Evolutionary conservation across 768 basidiomycete species (phyloP).

Genomic region (Melanogaster broomeanus): DNA sequence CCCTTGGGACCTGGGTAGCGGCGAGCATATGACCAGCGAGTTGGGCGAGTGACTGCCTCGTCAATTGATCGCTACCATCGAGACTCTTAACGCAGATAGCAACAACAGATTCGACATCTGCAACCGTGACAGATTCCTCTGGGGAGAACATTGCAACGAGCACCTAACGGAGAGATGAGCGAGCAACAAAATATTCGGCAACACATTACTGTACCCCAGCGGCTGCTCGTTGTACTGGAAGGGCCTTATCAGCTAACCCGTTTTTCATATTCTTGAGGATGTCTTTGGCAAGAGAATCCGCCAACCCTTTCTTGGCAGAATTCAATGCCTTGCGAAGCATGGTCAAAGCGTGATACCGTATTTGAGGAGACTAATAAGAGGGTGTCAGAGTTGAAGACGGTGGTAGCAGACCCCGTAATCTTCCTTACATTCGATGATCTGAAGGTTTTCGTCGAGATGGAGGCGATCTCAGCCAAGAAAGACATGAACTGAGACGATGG

Average conservation of each 20-base stretch:
- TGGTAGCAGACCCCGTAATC: not conserved
- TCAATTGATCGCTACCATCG: slow-evolving; percentile 81
- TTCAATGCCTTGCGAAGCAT: slow-evolving; percentile 79
- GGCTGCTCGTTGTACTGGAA: slow-evolving; percentile 83
- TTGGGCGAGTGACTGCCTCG: slow-evolving; percentile 76
- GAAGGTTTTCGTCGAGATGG: slow-evolving; percentile 63
- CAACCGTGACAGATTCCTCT: slow-evolving; percentile 53
- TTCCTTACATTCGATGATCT: slow-evolving; percentile 70
- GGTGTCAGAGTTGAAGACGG: slow-evolving; percentile 5
- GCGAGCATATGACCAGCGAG: slow-evolving; percentile 85
- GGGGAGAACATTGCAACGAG: slow-evolving; percentile 60
- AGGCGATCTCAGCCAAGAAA: slow-evolving; percentile 83
- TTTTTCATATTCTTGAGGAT: slow-evolving; percentile 80
- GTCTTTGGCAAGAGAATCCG: slow-evolving; percentile 78
- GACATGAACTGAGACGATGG: slow-evolving; percentile 78
- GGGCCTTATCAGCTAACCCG: slow-evolving; percentile 76
- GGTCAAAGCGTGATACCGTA: slow-evolving; percentile 78
- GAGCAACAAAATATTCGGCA: not conserved
- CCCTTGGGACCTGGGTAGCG: slow-evolving; percentile 73
- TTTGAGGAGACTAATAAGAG: slow-evolving; percentile 62
- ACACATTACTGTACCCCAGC: slow-evolving; percentile 55
- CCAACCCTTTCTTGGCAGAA: slow-evolving; percentile 81
- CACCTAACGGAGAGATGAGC: slow-evolving; percentile 40
- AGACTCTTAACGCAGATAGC: slow-evolving; percentile 67
- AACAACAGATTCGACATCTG: slow-evolving; percentile 80